phyloP scores from a whole-genome alignment of 2,329 filamentous ascomycete genomes.

The Arthroderma uncinatum region DNA sequence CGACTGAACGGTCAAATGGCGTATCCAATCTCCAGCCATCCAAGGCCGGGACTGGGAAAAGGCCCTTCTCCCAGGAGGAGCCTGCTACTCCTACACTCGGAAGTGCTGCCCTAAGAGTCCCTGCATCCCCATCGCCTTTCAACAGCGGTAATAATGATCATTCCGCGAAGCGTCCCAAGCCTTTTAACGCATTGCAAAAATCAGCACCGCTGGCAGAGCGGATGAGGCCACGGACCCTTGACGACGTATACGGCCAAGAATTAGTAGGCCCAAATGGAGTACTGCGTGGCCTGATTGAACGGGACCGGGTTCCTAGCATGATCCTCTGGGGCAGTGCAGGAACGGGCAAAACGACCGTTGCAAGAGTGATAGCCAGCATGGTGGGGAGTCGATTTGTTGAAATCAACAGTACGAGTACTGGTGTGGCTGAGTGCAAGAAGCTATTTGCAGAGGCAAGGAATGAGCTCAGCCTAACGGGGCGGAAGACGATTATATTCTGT shows the following conservation, averaged over 20 bases:
- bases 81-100: neutral
- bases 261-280: conserved; percentile 78
- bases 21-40: neutral
- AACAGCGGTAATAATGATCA: neutral
- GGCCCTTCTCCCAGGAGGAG: neutral
- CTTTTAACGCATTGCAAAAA: conserved; percentile 46
- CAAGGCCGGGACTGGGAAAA: neutral
- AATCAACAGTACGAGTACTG: conserved; percentile 84
- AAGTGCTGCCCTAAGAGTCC: neutral
- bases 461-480: conserved; percentile 68
- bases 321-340: conserved; percentile 59
- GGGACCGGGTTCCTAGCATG: conserved; percentile 82
- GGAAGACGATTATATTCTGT: conserved; percentile 93
- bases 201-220: conserved; percentile 82
- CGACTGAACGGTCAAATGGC: neutral
- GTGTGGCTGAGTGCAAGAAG: conserved; percentile 84
- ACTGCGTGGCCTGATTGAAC: conserved; percentile 72
- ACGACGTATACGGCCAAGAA: conserved; percentile 84
- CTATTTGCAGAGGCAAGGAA: conserved; percentile 74
- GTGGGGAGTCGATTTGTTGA: conserved; percentile 83
- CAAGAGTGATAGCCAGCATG: conserved; percentile 72
- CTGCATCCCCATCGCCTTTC: neutral
- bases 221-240: conserved; percentile 74
- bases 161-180: conserved; percentile 54
- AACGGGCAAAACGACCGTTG: conserved; percentile 57